Conservation (phyloP, 768 basidiomycete species). For the Mycena albidolilacea region DNA sequence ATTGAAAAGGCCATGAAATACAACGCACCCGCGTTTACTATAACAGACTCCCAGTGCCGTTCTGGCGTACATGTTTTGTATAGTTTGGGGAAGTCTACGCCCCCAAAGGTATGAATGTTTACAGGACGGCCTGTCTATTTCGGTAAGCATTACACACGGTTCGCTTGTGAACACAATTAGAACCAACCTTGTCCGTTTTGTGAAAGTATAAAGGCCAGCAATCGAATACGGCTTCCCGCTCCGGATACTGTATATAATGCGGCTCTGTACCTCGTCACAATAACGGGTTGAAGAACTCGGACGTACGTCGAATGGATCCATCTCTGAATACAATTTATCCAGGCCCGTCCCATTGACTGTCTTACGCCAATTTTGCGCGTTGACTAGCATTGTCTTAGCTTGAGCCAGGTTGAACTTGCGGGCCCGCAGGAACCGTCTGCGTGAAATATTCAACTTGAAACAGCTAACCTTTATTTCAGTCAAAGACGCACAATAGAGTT, state of each 20-base stretch:
- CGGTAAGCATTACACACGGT: not conserved
- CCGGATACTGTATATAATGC: conserved; percentile 68
- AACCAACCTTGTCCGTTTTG: conserved; percentile 81
- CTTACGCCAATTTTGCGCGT: conserved; percentile 79
- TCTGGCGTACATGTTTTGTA: conserved; percentile 72
- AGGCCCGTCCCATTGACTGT: conserved; percentile 76
- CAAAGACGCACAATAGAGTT: conserved; percentile 67
- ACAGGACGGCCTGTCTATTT: conserved; percentile 77
- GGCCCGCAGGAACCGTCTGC: conserved; percentile 83
- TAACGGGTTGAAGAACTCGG: not conserved
- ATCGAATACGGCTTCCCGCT: conserved; percentile 77
- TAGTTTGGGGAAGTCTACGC: conserved; percentile 70
- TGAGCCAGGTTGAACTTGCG: conserved; percentile 73
- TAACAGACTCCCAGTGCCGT: conserved; percentile 72
- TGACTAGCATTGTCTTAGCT: conserved; percentile 74
- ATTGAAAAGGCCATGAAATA: no score
- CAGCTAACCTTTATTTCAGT: not conserved
- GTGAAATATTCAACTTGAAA: not conserved
- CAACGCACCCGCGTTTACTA: conserved; percentile 67
- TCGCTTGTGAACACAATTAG: not conserved
- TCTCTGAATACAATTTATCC: conserved; percentile 71
- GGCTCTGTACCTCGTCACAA: not conserved
- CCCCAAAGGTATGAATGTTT: conserved; percentile 76
- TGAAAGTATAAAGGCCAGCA: conserved; percentile 88
- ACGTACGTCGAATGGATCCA: conserved; percentile 82